Base-by-base conservation (phyloP, 352 stramenopile species). In the Phytophthora sp. region DNA sequence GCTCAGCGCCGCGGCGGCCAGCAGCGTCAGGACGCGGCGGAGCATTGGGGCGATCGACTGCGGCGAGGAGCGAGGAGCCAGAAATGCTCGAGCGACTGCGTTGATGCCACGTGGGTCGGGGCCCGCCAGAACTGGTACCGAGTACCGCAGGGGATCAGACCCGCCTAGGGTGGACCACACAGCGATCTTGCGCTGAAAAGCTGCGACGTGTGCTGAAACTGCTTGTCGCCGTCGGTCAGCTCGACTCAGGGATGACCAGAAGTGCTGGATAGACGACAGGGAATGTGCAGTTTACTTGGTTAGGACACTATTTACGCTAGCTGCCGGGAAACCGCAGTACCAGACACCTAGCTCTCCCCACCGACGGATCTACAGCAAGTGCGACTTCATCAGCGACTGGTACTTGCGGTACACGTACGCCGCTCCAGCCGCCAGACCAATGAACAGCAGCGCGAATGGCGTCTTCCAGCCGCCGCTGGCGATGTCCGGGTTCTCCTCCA, bases 341-440 rank as follows among this genome's bases (percentile, higher is more conserved):
- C 26, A 50, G 44, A 42, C 38, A 51, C 13, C 38, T 4, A 50
- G 37, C 34, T 30, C 37, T 63, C 39, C 37, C 27, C 32, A 58
- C 46, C 21, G 26, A 54, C n/a, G 34, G 17, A 50, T 42, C 54
- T 92, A 95, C 69, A 95, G 70, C 74, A 95, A 68, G 73, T 95
- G 87, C 35, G 82, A 92, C 79, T 95, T 95, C 76, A 92, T 87
- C 18, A 95, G 72, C 57, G 76, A 76, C 58, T 89, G 74, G 75
- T 95, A 95, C 81, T 95, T 95, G 65, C 79, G 83, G 70, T 94
- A 95, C 54, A 84, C 75, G 41, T 79, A 82, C 20, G 61, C 65
- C 32, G 66, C 77, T 43, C 73, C 77, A 12, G 62, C 79, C 21
- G 69, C 79, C 17, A 94, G 60, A 3, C 59, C 69, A 20, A 94